Percentiles rank a stretch among this genome's conserved stretches.
phyloP scores from a whole-genome alignment of 1,284 basidiomycete species.

The Coniophora puteana region DNA sequence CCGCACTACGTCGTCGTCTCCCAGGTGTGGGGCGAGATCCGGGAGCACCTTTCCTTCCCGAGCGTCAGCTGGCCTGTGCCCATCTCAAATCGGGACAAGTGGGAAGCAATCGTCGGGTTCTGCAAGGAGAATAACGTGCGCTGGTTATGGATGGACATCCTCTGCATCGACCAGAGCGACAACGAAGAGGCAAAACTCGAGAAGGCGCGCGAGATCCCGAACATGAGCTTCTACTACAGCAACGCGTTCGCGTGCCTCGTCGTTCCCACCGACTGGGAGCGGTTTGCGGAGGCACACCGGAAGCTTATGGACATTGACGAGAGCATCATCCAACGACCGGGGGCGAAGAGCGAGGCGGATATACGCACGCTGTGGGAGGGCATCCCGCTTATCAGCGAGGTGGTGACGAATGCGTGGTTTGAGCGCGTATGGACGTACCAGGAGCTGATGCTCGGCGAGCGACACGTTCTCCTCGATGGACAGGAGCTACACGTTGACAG shows the following conservation, averaged over 20 bases:
- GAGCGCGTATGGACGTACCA: constrained; percentile 7
- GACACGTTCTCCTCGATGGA: constrained; percentile 4
- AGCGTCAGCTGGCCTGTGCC: constrained; percentile 4
- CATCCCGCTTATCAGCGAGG: background rate
- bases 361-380: background rate
- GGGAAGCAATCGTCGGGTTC: constrained; percentile 1
- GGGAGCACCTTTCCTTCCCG: background rate
- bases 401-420: constrained; percentile 1
- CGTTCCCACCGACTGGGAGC: background rate
- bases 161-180: constrained; percentile 5
- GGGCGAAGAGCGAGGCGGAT: background rate
- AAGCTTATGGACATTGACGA: constrained; percentile 1
- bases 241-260: constrained; percentile 1
- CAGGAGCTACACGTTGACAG: background rate
- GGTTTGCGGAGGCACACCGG: background rate
- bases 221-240: constrained; percentile 5
- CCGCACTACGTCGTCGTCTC: constrained; percentile 6
- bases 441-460: constrained; percentile 1
- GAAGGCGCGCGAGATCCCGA: constrained; percentile 2
- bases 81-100: constrained; percentile 2
- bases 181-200: background rate
- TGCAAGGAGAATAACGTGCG: background rate
- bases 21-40: constrained; percentile 5
- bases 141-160: constrained; percentile 6
- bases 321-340: background rate